Evolutionary conservation across 2,329 filamentous ascomycete genomes (phyloP).

Genomic region (Pseudogymnoascus sp.): DNA sequence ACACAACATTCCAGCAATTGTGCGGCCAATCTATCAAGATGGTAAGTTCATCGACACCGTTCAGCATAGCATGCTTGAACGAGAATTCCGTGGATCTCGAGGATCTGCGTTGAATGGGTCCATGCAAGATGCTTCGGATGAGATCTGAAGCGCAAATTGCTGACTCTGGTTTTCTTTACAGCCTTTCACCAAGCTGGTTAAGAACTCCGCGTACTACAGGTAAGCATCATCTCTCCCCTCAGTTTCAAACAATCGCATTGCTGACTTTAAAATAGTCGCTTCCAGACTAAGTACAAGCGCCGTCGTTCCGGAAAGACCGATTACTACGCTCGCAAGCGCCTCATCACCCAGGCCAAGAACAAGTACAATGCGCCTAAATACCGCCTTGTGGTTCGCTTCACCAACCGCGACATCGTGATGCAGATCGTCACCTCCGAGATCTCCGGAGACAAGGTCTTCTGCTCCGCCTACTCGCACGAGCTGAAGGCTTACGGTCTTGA

Average conservation of each 20-base stretch:
- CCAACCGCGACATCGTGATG: slow-evolving; percentile 98
- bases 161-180: slow-evolving; percentile 72
- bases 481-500: slow-evolving; percentile 94
- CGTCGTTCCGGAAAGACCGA: slow-evolving; percentile 96
- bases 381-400: slow-evolving; percentile 98
- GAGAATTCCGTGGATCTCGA: slow-evolving; percentile 16
- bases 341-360: slow-evolving; percentile 99
- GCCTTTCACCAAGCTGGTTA: slow-evolving; percentile 89
- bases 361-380: slow-evolving; percentile 99
- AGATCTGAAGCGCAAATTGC: slow-evolving; percentile 99
- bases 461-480: slow-evolving; percentile 90
- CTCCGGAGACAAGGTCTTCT: slow-evolving; percentile 94
- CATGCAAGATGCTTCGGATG: slow-evolving; percentile 98
- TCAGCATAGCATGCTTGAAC: slow-evolving; percentile 12
- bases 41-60: slow-evolving; percentile 48
- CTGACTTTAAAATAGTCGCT: slow-evolving; percentile 58
- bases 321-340: slow-evolving; percentile 99
- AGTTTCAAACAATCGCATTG: slow-evolving; percentile 22
- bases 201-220: slow-evolving; percentile 99
- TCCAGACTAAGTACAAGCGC: slow-evolving; percentile 99
- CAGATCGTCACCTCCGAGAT: slow-evolving; percentile 97
- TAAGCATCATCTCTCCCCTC: slow-evolving; percentile 41
- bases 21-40: slow-evolving; percentile 48
- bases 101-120: slow-evolving; percentile 50
- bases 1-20: slow-evolving; percentile 31